phyloP scores from a whole-genome alignment of 331 rosid genomes.

The Ulmus americana region DNA sequence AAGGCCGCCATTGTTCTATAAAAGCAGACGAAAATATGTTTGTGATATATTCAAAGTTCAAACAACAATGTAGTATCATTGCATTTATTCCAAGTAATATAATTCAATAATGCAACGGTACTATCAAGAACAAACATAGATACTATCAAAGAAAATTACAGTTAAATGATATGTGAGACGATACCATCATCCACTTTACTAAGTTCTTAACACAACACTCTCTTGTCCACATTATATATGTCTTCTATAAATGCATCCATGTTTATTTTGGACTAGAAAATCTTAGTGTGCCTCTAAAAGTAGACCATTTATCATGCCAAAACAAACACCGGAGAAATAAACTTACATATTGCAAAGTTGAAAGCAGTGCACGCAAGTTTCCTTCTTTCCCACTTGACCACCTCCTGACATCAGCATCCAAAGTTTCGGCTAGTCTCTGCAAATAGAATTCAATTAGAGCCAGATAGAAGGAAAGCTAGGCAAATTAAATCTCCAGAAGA shows the following conservation, averaged over 20 bases:
- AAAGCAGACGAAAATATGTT: neutral
- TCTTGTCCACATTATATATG: neutral
- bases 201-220: neutral
- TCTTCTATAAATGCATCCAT: too few species aligned
- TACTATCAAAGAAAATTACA: too few species aligned
- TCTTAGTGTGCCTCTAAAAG: neutral
- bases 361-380: constrained; percentile 85
- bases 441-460: constrained; percentile 26
- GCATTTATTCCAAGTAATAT: neutral
- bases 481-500: constrained; percentile 9
- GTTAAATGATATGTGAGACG: neutral
- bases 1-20: neutral
- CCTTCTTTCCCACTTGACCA: constrained; percentile 98
- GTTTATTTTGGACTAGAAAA: neutral
- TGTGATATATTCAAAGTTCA: neutral
- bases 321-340: neutral
- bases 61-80: neutral
- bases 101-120: too few species aligned
- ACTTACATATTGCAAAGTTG: constrained; percentile 92
- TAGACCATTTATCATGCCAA: constrained; percentile 7
- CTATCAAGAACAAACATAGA: too few species aligned
- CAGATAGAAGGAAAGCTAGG: constrained; percentile 19
- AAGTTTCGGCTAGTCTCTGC: constrained; percentile 83
- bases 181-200: neutral
- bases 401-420: constrained; percentile 87